Evolutionary conservation across 305 asterid genomes (phyloP), one percentile per base, ranked within the genome.

Genomic region (Fraxinus baroniana): DNA sequence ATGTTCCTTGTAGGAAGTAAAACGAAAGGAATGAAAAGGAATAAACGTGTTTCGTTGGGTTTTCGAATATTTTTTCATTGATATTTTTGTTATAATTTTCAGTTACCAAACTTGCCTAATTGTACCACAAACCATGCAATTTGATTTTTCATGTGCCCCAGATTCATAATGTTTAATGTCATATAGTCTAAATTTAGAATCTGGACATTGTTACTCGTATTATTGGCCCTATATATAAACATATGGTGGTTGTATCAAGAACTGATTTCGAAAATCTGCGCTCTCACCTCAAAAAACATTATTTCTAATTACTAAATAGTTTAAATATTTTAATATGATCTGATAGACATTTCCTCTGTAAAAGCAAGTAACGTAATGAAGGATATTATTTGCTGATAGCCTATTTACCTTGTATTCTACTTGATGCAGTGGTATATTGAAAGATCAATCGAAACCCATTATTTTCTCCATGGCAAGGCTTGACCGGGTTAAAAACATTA

Each of bases 381-480:
- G 28, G 37, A 57, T 76, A 24, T 30, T 35, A 78, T 70, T 78
- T 33, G 26, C n/a, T 32, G 24, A 70, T 7, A 20, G 7, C 8
- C n/a, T 76, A 49, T 39, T 78, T 73, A 24, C 46, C 3, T 55
- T 85, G 76, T 55, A 8, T 71, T 85, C 79, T 62, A 5, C 66
- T 74, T 82, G 71, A 80, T 49, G 73, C 95, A 96, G 99, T 79
- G 99, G 99, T 68, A 76, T 73, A 41, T 44, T 97, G 84, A 78
- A 85, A 80, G 98, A 94, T 83, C 87, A 79, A 41, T 90, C 98
- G 10, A 97, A 97, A 85, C 98, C 99, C 71, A 87, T 94, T 78
- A 93, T 97, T 60, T 97, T 97, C 90, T 93, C 99, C 28, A 97
- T 97, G 98, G 99, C 99, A 35, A 94, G 99, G 93, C 99, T 97